Evolutionary conservation across 192 early-diverging fungal genomes (phyloP), one percentile per base, ranked within the genome.

Genomic region (Geranomyces michiganensis): DNA sequence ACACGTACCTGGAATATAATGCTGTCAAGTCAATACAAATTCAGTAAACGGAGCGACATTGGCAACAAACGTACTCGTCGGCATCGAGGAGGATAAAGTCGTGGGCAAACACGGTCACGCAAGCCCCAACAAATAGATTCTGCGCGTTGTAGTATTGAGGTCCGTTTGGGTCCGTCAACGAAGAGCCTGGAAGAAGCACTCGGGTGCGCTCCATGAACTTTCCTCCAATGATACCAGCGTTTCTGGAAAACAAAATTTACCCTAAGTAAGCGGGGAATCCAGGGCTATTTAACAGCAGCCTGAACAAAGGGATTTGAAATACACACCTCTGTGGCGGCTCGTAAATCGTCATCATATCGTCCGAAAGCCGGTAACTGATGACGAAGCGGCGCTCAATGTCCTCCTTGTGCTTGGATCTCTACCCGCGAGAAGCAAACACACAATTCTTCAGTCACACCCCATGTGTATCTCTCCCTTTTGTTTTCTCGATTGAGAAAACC

Each of bases 321-420:
- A 27, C 21, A 24, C 75, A 84, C 82, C 86, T 68, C 62, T 86
- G 86, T 22, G 84, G 82, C 22, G 86, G 86, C 74, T 89, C 87
- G 73, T 88, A 87, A 60, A 89, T 88, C 44, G 86, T 84, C 66
- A 89, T 88, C 71, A 75, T 86, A 65, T 88, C 87, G 71, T 89
- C 86, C 0, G 86, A 81, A 1, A 89, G 76, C 31, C 84, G 73
- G 73, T 84, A 88, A 17, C 76, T 84, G 66, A 89, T 80, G 12
- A 89, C 86, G 71, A 89, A 89, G 33, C 84, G 73, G 26, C 87
- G 75, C 41, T 79, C 81, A 27, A 71, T 62, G 77, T 89, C 86
- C 69, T 89, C 85, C 63, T 77, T 79, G 74, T 89, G 83, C 59
- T 86, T 86, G 14, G 87, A 88, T 44, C 83, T 85, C 86, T 88